Percentiles rank a stretch among this genome's conserved stretches.
phyloP scores from a whole-genome alignment of 495 filamentous ascomycete species.

The Chaetomium tenue region DNA sequence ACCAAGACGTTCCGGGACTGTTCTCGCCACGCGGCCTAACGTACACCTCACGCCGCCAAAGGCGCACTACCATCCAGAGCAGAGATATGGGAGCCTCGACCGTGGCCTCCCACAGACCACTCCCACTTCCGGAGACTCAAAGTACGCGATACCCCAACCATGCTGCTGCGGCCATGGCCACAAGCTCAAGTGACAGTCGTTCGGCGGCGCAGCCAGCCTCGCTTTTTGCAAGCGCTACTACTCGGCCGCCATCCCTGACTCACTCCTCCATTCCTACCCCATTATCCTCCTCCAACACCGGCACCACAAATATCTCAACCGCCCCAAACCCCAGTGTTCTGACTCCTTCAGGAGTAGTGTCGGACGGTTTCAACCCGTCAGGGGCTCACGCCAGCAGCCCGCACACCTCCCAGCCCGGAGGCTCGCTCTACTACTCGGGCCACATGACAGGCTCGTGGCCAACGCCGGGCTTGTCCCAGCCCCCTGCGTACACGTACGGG shows the following conservation, averaged over 20 bases:
- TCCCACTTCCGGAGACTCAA: constrained; percentile 55
- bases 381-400: constrained; percentile 56
- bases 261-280: constrained; percentile 34
- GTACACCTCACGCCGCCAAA: neutral
- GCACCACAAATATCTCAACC: constrained; percentile 57
- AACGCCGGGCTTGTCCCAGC: constrained; percentile 53
- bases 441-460: constrained; percentile 51
- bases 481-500: constrained; percentile 54
- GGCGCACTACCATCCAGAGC: constrained; percentile 1
- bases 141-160: constrained; percentile 43
- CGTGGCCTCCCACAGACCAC: constrained; percentile 50
- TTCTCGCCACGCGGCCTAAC: neutral
- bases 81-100: constrained; percentile 24
- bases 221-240: constrained; percentile 15
- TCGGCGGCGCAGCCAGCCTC: constrained; percentile 17
- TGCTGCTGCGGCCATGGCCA: constrained; percentile 25
- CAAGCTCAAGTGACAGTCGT: constrained; percentile 19
- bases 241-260: constrained; percentile 8
- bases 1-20: neutral
- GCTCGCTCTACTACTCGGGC: constrained; percentile 49
- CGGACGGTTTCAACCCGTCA: constrained; percentile 62
- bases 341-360: constrained; percentile 45
- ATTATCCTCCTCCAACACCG: constrained; percentile 51
- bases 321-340: constrained; percentile 53
- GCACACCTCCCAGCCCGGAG: constrained; percentile 46